Conservation (phyloP, 257 asterid species). For the Solanum virginianum region DNA sequence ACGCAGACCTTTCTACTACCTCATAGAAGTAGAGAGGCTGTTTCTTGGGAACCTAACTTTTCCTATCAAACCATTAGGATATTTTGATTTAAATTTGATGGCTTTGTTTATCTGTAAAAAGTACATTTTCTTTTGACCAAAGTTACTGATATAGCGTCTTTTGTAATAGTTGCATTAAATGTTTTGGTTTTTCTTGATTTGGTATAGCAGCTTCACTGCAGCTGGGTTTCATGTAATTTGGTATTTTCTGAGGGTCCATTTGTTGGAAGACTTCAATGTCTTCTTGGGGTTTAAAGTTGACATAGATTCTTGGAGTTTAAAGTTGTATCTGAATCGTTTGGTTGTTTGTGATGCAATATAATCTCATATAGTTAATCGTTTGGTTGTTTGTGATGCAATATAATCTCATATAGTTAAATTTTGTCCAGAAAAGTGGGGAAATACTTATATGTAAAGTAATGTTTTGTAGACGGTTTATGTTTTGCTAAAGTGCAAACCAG, state of each 20-base stretch:
- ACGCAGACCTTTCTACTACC: too few relatives aligned
- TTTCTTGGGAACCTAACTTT: too few relatives aligned
- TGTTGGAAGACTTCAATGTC: not conserved
- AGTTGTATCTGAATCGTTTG: not conserved
- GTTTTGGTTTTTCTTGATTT: not conserved
- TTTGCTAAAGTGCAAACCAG: conserved; percentile 83
- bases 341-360: not conserved
- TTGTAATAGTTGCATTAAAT: not conserved
- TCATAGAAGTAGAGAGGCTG: too few relatives aligned
- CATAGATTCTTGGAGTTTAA: not conserved
- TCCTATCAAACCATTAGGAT: not conserved
- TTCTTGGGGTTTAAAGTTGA: not conserved
- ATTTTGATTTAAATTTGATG: not conserved
- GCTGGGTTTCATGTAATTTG: not conserved
- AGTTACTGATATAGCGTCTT: not conserved
- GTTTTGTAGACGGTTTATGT: conserved; percentile 50
- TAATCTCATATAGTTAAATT: not conserved
- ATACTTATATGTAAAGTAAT: not conserved
- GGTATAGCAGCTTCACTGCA: not conserved
- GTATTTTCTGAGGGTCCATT: not conserved
- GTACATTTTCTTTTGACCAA: not conserved
- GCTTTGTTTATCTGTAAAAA: not conserved
- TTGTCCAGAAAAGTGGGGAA: not conserved
- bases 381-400: not conserved
- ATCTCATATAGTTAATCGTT: not conserved